Base-by-base conservation (phyloP, 1,284 basidiomycete species). In the Ceratobasidium theobromae region DNA sequence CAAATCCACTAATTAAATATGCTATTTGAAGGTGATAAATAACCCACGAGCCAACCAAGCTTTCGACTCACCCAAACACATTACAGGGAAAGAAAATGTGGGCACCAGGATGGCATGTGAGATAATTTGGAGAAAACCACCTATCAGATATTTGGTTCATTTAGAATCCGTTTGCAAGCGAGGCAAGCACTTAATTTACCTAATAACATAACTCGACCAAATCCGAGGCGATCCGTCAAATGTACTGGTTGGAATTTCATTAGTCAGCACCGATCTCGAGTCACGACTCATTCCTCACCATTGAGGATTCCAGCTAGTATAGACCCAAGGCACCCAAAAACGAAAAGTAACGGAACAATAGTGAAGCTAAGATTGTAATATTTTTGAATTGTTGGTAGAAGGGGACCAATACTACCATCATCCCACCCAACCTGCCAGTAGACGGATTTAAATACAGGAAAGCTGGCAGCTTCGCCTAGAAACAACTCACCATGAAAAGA, bases 361-460 rank as follows among this genome's bases (percentile, higher is more conserved):
- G 78, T 51, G 23, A 33, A 67, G 71, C 76, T 46, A 70, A 85
- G 85, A 69, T 81, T 69, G 70, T 86, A 86, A 40, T 79, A 76
- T 11, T 74, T 72, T 70, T 85, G 85, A 55, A 86, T 83, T 21
- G 78, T 76, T n/a, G 84, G 84, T 1, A 86, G 74, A 38, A 86
- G 73, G n/a, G 84, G 83, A 1, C 85, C 72, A 1, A 67, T 78
- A 1, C 80, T 77, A 23, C 81, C 83, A 72, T 85, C 83, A 68
- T 84, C 84, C 83, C 83, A 85, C n/a, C 84, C 83, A 30, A 78
- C 77, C 65, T 55, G 21, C 18, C 43, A 45, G 43, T 45, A 9
- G 9, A 9, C 43, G 9, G 9, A 11, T 45, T 11, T 45, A 21
- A 45, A 21, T 45, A 11, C 18, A 11, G 53, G 18, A 25, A 6